phyloP scores from a whole-genome alignment of 257 asterid species.

The Jacaranda copaia region DNA sequence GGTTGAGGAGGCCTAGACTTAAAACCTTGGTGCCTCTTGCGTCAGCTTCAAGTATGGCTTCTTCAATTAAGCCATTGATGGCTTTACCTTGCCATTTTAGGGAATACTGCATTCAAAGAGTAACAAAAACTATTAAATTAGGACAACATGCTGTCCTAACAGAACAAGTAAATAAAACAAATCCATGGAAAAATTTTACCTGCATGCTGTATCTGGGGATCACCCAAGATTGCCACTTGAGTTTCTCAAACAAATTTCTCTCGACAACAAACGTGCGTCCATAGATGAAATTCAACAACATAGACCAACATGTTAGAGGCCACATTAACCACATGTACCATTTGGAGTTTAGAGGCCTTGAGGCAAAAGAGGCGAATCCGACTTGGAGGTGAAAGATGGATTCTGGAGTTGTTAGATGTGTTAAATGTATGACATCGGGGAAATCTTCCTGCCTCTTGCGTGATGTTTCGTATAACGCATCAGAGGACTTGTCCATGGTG shows the following conservation, averaged over 20 bases:
- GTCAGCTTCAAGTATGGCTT: slow-evolving; percentile 76
- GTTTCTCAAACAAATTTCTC: slow-evolving; percentile 51
- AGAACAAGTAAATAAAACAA: not conserved
- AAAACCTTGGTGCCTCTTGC: slow-evolving; percentile 64
- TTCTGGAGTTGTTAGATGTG: slow-evolving; percentile 67
- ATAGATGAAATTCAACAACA: slow-evolving; percentile 40
- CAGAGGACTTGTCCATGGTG: slow-evolving; percentile 56
- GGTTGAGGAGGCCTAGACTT: slow-evolving; percentile 81
- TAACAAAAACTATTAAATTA: not conserved
- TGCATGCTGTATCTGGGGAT: slow-evolving; percentile 60
- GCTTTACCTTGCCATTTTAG: slow-evolving; percentile 57
- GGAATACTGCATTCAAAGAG: slow-evolving; percentile 47
- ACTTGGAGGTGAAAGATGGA: slow-evolving; percentile 62
- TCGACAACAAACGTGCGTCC: slow-evolving; percentile 54
- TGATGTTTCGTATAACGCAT: slow-evolving; percentile 45
- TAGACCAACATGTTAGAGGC: slow-evolving; percentile 55
- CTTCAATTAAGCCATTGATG: slow-evolving; percentile 66
- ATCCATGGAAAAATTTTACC: slow-evolving; percentile 33
- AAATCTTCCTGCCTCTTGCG: slow-evolving; percentile 49
- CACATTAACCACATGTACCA: slow-evolving; percentile 62
- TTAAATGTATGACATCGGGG: slow-evolving; percentile 61
- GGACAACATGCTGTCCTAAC: not conserved
- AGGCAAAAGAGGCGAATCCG: slow-evolving; percentile 65
- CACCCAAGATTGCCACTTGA: slow-evolving; percentile 60
- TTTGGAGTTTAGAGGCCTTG: slow-evolving; percentile 56